A percentile compares a stretch with the other conserved stretches of the same genome.
phyloP scores from a whole-genome alignment of 2,329 filamentous ascomycete genomes.

The Alternaria solani region DNA sequence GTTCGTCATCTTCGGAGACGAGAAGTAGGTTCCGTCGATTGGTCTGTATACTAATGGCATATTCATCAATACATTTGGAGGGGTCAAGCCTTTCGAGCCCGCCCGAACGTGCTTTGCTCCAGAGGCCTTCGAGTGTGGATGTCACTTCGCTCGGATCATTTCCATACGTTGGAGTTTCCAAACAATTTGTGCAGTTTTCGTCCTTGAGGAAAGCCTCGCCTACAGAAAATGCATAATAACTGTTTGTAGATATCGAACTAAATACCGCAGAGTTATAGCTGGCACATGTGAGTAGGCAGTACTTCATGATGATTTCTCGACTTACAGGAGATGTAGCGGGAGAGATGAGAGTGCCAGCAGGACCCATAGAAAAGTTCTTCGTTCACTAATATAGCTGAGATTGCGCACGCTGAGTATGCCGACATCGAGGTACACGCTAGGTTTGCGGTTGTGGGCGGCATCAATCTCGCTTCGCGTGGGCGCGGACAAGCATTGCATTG shows the following conservation, averaged over 20 bases:
- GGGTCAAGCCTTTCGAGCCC: slow-evolving; percentile 10
- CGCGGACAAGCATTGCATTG: slow-evolving; percentile 61
- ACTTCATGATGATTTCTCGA: not conserved
- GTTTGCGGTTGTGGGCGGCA: slow-evolving; percentile 52
- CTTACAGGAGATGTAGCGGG: slow-evolving; percentile 31
- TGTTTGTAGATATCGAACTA: slow-evolving; percentile 21
- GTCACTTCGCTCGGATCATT: slow-evolving; percentile 4
- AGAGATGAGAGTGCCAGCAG: slow-evolving; percentile 25
- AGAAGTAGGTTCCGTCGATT: slow-evolving; percentile 23
- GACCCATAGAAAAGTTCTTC: slow-evolving; percentile 18
- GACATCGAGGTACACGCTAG: slow-evolving; percentile 30
- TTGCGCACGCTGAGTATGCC: slow-evolving; percentile 34
- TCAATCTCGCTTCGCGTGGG: slow-evolving; percentile 62
- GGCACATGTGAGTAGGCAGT: not conserved
- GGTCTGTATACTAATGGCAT: slow-evolving; percentile 21
- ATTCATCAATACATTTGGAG: slow-evolving; percentile 26
- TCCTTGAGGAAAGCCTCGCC: not conserved
- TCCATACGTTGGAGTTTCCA: not conserved
- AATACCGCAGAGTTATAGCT: slow-evolving; percentile 42
- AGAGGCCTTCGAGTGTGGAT: not conserved
- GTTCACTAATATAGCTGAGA: not conserved
- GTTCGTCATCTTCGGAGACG: slow-evolving; percentile 9
- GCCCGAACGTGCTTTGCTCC: not conserved
- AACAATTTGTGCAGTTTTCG: not conserved
- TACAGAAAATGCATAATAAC: slow-evolving; percentile 16